Evolutionary conservation across 73 alveolate genomes (phyloP).

Genomic region (Halteria grandinella): DNA sequence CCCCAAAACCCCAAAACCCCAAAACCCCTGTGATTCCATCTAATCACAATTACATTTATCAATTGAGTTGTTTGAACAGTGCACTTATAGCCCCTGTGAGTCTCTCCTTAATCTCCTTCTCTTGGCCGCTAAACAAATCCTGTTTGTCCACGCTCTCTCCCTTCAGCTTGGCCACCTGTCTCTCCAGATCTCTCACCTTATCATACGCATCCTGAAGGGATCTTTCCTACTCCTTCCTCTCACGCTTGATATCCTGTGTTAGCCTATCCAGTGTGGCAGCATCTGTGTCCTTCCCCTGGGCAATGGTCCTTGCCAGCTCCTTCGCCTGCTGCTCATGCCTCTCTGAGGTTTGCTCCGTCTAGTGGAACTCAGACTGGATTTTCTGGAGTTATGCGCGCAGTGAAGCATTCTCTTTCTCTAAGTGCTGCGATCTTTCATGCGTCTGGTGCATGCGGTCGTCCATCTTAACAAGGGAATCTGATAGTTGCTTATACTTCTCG

Average conservation of each 20-base stretch:
- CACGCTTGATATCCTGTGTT: not conserved
- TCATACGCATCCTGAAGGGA: not conserved
- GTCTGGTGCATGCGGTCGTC: not conserved
- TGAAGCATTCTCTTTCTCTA: slow-evolving; percentile 6
- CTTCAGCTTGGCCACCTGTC: not conserved
- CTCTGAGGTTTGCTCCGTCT: not conserved
- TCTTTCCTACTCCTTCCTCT: slow-evolving; percentile 30
- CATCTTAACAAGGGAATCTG: not conserved
- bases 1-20: no score
- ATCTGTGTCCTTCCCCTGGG: not conserved
- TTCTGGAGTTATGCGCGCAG: not conserved
- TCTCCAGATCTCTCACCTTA: slow-evolving; percentile 1
- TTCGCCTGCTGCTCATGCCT: not conserved
- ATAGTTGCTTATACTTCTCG: not conserved
- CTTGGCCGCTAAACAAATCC: no score
- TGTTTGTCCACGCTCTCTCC: no score
- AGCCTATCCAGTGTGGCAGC: not conserved
- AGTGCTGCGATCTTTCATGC: not conserved
- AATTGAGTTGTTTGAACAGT: no score
- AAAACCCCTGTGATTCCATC: no score
- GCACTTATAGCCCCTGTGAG: no score
- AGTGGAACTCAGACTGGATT: not conserved
- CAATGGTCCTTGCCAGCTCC: not conserved
- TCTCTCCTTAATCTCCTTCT: no score
- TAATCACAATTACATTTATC: no score